Conservation (phyloP, 2,329 filamentous ascomycete species). For the Aspergillus tamarii region DNA sequence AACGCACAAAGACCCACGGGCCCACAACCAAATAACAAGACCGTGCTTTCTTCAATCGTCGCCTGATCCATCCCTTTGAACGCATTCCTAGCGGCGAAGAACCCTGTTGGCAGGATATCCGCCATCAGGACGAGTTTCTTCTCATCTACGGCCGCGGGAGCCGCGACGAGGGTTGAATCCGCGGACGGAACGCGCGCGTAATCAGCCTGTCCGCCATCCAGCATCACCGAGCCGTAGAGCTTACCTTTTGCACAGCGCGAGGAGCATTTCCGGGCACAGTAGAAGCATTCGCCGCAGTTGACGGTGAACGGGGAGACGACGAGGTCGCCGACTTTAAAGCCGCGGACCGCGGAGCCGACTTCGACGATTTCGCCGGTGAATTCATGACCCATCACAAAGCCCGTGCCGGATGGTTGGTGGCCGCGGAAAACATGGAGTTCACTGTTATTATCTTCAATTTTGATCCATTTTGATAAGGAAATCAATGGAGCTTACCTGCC, state of each 20-base stretch:
- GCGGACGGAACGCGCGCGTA: conserved; percentile 79
- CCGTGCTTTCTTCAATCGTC: conserved; percentile 16
- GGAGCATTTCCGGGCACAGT: conserved; percentile 73
- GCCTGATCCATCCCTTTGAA: conserved; percentile 11
- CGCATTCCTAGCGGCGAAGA: conserved; percentile 22
- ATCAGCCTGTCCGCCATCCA: conserved; percentile 81
- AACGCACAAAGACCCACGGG: conserved; percentile 25
- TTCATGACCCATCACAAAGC: conserved; percentile 74
- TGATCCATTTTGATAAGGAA: background rate
- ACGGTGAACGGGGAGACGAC: conserved; percentile 82
- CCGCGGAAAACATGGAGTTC: conserved; percentile 87
- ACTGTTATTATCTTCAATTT: conserved; percentile 30
- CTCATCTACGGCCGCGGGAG: conserved; percentile 70
- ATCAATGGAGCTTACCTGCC: conserved; percentile 65
- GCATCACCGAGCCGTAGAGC: conserved; percentile 68
- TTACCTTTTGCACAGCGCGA: conserved; percentile 71
- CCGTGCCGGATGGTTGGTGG: conserved; percentile 69
- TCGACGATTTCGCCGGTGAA: conserved; percentile 76
- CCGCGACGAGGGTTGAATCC: conserved; percentile 74
- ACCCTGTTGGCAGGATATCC: conserved; percentile 67
- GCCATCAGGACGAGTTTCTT: conserved; percentile 81
- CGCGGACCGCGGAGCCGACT: conserved; percentile 58
- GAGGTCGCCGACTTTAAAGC: conserved; percentile 71
- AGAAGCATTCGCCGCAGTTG: conserved; percentile 78
- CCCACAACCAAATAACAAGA: conserved; percentile 22